Percentiles rank a stretch among this genome's conserved stretches.
phyloP scores from a whole-genome alignment of 2,329 filamentous ascomycete species.

The Fusarium concolor region DNA sequence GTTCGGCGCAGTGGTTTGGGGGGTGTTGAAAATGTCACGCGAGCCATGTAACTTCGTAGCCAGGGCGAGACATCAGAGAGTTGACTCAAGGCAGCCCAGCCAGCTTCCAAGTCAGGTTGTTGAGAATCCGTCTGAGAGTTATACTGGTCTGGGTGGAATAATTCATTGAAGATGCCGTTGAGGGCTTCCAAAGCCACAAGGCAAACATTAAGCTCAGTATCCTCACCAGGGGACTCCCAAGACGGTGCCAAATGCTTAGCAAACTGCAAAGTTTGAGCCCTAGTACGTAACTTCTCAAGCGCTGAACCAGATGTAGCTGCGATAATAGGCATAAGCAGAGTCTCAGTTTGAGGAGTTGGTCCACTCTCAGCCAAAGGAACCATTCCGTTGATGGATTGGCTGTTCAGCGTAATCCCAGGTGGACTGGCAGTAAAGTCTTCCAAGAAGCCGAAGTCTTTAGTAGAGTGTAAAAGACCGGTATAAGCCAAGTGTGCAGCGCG shows the following conservation, averaged over 20 bases:
- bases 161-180: conserved; percentile 15
- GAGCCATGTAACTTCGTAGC: conserved; percentile 34
- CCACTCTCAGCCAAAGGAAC: conserved; percentile 17
- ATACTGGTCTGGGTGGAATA: neutral
- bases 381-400: neutral
- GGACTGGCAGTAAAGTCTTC: neutral
- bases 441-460: neutral
- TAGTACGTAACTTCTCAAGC: conserved; percentile 1
- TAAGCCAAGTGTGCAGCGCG: conserved; percentile 38
- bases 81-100: neutral
- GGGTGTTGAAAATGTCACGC: conserved; percentile 41
- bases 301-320: conserved; percentile 14
- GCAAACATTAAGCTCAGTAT: conserved; percentile 18
- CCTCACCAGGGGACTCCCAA: neutral
- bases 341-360: conserved; percentile 9
- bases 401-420: neutral
- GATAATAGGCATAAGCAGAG: conserved; percentile 32
- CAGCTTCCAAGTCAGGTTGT: neutral
- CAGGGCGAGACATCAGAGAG: conserved; percentile 31
- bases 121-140: neutral
- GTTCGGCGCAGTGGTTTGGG: conserved; percentile 51
- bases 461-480: conserved; percentile 11
- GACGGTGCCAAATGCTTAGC: neutral
- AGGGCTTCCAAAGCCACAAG: conserved; percentile 20
- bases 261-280: conserved; percentile 12